Percentiles rank a stretch among this genome's conserved stretches.
phyloP scores from a whole-genome alignment of 768 basidiomycete species.

The Lactarius deliciosus region DNA sequence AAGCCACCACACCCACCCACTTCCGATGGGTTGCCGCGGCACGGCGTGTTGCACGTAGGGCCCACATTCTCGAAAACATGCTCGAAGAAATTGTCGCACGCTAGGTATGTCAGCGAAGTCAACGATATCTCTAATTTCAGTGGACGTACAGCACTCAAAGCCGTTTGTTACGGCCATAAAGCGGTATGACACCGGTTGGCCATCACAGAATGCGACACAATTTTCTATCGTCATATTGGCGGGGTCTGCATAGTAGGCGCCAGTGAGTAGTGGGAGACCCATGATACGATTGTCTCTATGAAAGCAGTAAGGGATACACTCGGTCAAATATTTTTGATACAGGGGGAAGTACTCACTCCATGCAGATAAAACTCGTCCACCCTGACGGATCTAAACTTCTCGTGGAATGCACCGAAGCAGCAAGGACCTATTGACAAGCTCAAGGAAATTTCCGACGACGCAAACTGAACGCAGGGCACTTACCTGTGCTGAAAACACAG shows the following conservation, averaged over 20 bases:
- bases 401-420: not conserved
- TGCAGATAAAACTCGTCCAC: not conserved
- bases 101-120: not conserved
- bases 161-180: constrained; percentile 70
- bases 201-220: constrained; percentile 45
- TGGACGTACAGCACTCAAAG: constrained; percentile 53
- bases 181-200: constrained; percentile 41
- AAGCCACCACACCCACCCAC: constrained; percentile 52
- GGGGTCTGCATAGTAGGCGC: constrained; percentile 45
- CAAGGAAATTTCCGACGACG: too few species aligned
- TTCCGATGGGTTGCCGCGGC: constrained; percentile 57
- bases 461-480: not conserved
- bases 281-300: constrained; percentile 2
- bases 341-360: not conserved
- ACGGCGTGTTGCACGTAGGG: constrained; percentile 55
- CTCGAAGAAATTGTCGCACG: constrained; percentile 35
- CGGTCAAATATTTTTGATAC: not conserved
- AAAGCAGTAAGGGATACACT: too few species aligned
- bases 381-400: not conserved
- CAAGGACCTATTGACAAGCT: not conserved
- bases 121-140: not conserved
- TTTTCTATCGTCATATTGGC: constrained; percentile 59
- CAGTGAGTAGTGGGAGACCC: constrained; percentile 44
- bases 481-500: not conserved
- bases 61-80: constrained; percentile 49